These are phyloP conservation scores for Pseudovirgaria hyperparasitica DNA, from an alignment of 2,329 filamentous ascomycete genomes.

Conservation along the genomic window DNA sequence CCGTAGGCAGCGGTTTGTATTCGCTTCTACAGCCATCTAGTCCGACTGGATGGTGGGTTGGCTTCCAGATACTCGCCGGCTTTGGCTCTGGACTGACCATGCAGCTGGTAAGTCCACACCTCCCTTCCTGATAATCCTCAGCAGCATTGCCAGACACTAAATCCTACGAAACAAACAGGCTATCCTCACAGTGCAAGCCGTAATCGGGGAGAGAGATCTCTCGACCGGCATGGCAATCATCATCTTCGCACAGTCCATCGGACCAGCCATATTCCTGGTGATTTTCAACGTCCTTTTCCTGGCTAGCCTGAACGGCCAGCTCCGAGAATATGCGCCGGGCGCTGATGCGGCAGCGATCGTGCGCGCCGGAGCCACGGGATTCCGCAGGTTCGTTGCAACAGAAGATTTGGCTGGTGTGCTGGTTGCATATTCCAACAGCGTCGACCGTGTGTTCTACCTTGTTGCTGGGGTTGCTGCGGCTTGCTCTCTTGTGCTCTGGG, in stretches of 20 bases:
- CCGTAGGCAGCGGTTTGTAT: too few relatives aligned
- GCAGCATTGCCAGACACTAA: too few relatives aligned
- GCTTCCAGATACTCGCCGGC: too few relatives aligned
- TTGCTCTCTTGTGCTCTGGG: constrained; percentile 2
- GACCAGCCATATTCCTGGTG: constrained; percentile 16
- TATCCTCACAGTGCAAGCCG: constrained; percentile 2
- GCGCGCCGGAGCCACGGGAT: constrained; percentile 30
- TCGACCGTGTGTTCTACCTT: constrained; percentile 30
- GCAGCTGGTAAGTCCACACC: too few relatives aligned
- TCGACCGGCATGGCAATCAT: constrained; percentile 17
- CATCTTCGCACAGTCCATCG: constrained; percentile 17
- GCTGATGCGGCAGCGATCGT: constrained; percentile 22
- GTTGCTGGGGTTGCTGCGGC: constrained; percentile 13
- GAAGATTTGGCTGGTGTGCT: constrained; percentile 24
- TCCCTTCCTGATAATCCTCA: too few relatives aligned
- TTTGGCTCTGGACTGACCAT: too few relatives aligned
- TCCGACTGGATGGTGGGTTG: too few relatives aligned
- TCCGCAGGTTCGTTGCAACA: constrained; percentile 19
- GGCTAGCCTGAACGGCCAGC: constrained; percentile 17
- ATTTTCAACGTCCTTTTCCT: constrained; percentile 3
- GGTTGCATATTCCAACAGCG: constrained; percentile 27
- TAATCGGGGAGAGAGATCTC: constrained; percentile 3
- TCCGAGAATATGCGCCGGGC: constrained; percentile 17
- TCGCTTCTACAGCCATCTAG: too few relatives aligned
- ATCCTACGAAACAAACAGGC: neutral